Base-by-base conservation (phyloP, 306 rosid species). In the Lathyrus aphaca region DNA sequence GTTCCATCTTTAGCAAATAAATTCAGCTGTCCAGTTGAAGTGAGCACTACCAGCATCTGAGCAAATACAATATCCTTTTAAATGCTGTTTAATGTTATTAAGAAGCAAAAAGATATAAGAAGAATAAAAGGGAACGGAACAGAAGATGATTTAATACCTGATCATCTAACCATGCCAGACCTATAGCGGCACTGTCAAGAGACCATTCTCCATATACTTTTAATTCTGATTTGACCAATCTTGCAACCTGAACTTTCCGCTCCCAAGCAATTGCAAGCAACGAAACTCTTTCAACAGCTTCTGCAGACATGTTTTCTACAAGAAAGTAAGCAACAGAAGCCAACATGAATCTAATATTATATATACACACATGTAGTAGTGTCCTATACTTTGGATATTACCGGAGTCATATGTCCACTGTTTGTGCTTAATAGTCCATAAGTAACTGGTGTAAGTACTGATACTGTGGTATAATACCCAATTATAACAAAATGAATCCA, bases 221-320 rank as follows among this genome's bases (percentile, higher is more conserved):
- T 45, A 94, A 81, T 85, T 86, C 96, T 12, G 96, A 77, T 80
- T 87, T 94, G 61, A 85, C 87, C 80, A 94, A 79, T 82, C 86
- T 94, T 68, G 99, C 99, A 32, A 94, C 99, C 83, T 81, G 95
- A 79, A 94, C 99, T 75, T 87, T 91, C 62, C 86, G 76, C 73
- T 91, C 97, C 99, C 97, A 94, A 68, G 99, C 97, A 81, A 94
- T 80, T 79, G 99, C 99, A 37, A 91, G 99, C 85, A 94, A 75
- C 1, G 95, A 88, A 74, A 94, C 91, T 80, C 88, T 86, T 80
- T 88, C 96, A 54, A 40, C 82, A 73, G 82, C 79, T 79, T 88
- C 96, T 63, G 74, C 69, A 19, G 88, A 74, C 54, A 39, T 35
- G 69, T 80, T 89, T 72, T 86, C 96, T 82, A 82, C 84, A 75